Percentiles rank a stretch among this genome's conserved stretches.
Conservation (phyloP, 352 stramenopile genomes). For the Globisporangium cylindrosporum region DNA sequence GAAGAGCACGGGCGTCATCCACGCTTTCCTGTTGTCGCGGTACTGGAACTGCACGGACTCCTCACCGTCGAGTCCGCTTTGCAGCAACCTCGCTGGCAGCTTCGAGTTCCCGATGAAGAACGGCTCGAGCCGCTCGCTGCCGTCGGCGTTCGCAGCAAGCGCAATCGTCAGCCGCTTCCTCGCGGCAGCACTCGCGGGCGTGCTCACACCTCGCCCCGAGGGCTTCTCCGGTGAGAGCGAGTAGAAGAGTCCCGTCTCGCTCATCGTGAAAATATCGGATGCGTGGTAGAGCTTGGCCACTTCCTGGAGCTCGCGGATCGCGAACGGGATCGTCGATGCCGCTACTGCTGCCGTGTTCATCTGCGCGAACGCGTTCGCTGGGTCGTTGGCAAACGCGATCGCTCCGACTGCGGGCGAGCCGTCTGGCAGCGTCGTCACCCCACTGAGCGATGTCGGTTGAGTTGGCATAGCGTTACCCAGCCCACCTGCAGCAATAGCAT, state of each 20-base stretch:
- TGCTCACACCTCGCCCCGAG: slow-evolving; percentile 15
- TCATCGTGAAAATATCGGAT: slow-evolving; percentile 54
- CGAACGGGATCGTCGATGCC: slow-evolving; percentile 13
- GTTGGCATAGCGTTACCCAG: neutral
- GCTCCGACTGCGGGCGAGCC: neutral
- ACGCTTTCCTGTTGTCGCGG: slow-evolving; percentile 47
- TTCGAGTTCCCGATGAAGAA: slow-evolving; percentile 45
- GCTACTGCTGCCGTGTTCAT: neutral
- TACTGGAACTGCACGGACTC: slow-evolving; percentile 37
- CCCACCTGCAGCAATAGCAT: neutral
- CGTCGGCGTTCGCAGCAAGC: slow-evolving; percentile 47
- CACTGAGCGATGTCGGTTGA: neutral
- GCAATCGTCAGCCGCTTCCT: slow-evolving; percentile 36
- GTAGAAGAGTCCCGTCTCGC: slow-evolving; percentile 51
- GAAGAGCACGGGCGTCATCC: slow-evolving; percentile 62
- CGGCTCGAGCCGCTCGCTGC: slow-evolving; percentile 49
- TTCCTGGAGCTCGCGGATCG: slow-evolving; percentile 33
- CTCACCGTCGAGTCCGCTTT: slow-evolving; percentile 4
- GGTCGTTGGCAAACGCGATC: neutral
- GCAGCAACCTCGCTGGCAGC: slow-evolving; percentile 17
- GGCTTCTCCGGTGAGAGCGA: slow-evolving; percentile 50
- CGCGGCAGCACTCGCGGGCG: slow-evolving; percentile 18
- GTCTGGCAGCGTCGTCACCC: neutral
- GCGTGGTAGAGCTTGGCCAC: slow-evolving; percentile 37
- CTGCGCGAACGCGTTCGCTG: neutral